These are phyloP conservation scores for Dendrocalamus latiflorus DNA, from an alignment of 202 grass and related monocot species.

Conservation along the genomic window DNA sequence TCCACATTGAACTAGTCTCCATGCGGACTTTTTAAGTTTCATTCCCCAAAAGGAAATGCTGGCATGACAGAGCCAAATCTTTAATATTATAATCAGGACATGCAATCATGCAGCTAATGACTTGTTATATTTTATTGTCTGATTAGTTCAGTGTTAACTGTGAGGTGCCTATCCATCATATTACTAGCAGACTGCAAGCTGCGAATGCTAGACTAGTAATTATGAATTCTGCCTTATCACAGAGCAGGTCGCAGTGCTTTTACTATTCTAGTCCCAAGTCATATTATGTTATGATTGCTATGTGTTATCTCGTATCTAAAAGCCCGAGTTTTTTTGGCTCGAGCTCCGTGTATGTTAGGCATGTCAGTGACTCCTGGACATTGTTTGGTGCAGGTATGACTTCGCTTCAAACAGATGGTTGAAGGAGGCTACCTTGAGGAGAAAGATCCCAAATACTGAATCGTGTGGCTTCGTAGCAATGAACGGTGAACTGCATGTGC, in stretches of 20 bases:
- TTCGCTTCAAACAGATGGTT: slow-evolving; percentile 61
- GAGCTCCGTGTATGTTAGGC: neutral
- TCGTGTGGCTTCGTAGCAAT: slow-evolving; percentile 60
- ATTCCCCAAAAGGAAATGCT: neutral
- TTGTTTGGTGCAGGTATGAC: slow-evolving; percentile 51
- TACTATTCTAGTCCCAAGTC: neutral
- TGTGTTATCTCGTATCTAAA: neutral
- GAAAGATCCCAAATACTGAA: slow-evolving; percentile 48
- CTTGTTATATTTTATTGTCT: neutral
- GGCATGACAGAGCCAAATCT: neutral
- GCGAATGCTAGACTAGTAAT: neutral
- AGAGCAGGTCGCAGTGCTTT: neutral
- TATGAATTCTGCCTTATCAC: neutral
- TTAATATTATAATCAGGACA: neutral
- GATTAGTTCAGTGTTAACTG: neutral
- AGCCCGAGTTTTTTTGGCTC: neutral
- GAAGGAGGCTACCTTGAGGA: slow-evolving; percentile 53
- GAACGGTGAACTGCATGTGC: slow-evolving; percentile 67
- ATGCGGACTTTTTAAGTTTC: neutral
- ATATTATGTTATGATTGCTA: neutral
- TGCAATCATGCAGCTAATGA: neutral
- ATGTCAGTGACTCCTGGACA: neutral
- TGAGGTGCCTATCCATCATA: neutral
- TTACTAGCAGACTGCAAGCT: neutral
- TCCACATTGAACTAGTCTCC: neutral